A percentile compares a stretch with the other conserved stretches of the same genome.
phyloP scores from a whole-genome alignment of 805 yeast genomes.

The Komagataella kurtzmanii region DNA sequence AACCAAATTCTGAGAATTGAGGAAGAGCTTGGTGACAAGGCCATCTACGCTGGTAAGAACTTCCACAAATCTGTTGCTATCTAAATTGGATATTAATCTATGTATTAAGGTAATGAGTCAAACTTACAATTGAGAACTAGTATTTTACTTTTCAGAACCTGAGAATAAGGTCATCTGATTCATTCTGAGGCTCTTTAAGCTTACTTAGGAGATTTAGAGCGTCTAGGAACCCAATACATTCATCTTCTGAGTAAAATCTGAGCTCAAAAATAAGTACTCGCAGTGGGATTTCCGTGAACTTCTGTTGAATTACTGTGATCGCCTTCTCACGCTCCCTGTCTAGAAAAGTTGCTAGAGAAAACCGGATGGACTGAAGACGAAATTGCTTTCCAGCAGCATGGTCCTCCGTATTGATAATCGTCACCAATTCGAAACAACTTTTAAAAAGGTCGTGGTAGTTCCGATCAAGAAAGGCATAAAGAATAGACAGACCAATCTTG shows the following conservation, averaged over 20 bases:
- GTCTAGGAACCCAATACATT: background rate
- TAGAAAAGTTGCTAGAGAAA: background rate
- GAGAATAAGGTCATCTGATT: background rate
- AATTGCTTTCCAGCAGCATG: background rate
- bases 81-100: conserved; percentile 7
- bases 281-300: background rate
- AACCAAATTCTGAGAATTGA: conserved; percentile 98
- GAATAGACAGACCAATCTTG: background rate
- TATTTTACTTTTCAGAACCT: background rate
- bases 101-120: background rate
- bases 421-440: background rate
- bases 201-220: background rate
- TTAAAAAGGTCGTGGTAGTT: background rate
- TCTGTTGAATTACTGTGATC: background rate
- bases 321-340: background rate
- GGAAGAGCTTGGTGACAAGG: conserved; percentile 97
- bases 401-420: background rate
- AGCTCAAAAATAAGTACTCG: background rate
- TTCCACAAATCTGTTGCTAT: conserved; percentile 48
- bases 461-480: background rate
- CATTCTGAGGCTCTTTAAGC: background rate
- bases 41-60: conserved; percentile 85
- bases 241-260: background rate
- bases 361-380: background rate
- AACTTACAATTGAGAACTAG: background rate